Conservation (phyloP, 495 filamentous ascomycete genomes). For the Hyphodiscus hymeniophilus region DNA sequence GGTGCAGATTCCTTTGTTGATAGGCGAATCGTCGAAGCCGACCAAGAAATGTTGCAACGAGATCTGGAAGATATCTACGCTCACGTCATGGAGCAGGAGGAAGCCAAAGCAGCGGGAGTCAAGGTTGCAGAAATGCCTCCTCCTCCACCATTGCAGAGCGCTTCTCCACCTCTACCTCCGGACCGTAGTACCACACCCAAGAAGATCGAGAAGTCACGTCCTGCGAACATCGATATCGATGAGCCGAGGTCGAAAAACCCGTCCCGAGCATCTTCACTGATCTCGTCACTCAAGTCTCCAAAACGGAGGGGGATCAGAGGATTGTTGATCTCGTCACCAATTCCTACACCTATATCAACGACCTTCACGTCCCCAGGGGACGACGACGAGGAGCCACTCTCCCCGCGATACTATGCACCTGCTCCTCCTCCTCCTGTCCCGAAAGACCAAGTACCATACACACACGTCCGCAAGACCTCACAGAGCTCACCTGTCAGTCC, state of each 20-base stretch:
- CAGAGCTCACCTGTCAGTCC: slow-evolving; percentile 10
- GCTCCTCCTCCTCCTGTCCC: slow-evolving; percentile 39
- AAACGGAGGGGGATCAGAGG: slow-evolving; percentile 32
- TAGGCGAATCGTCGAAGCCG: slow-evolving; percentile 60
- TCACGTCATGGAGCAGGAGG: slow-evolving; percentile 84
- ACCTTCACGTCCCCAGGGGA: slow-evolving; percentile 37
- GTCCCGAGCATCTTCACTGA: slow-evolving; percentile 41
- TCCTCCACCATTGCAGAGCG: slow-evolving; percentile 21
- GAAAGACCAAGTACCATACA: slow-evolving; percentile 33
- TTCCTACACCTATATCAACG: slow-evolving; percentile 45
- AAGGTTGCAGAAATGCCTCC: slow-evolving; percentile 26
- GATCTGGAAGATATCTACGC: slow-evolving; percentile 87
- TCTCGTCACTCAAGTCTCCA: slow-evolving; percentile 45
- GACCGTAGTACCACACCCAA: slow-evolving; percentile 22
- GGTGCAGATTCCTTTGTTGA: slow-evolving; percentile 44
- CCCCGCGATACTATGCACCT: slow-evolving; percentile 40
- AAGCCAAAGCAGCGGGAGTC: slow-evolving; percentile 47
- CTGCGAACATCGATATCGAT: slow-evolving; percentile 34
- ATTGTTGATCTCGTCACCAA: slow-evolving; percentile 45
- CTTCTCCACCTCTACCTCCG: slow-evolving; percentile 21
- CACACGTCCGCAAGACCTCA: slow-evolving; percentile 11
- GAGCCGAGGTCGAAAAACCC: slow-evolving; percentile 27
- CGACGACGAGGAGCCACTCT: slow-evolving; percentile 40
- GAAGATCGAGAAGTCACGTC: slow-evolving; percentile 29
- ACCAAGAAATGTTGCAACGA: slow-evolving; percentile 62